These are phyloP conservation scores for Aspergillus uvarum DNA, from an alignment of 2,329 filamentous ascomycete species.

Conservation along the genomic window DNA sequence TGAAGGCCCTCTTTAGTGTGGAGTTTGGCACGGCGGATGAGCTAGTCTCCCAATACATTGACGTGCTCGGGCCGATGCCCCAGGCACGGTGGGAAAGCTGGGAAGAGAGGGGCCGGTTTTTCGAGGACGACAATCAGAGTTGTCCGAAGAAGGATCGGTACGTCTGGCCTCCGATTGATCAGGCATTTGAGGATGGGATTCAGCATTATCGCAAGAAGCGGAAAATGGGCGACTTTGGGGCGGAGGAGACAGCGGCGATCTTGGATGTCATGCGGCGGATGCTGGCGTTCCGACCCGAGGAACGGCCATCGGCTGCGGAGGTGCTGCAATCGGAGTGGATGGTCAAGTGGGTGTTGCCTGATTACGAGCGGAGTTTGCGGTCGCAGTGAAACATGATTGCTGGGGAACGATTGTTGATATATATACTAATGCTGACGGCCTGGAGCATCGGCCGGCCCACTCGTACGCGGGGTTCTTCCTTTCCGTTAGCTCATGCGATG, in stretches of 20 bases:
- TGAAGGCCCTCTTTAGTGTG: slow-evolving; percentile 13
- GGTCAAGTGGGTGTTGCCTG: slow-evolving; percentile 22
- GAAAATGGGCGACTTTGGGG: slow-evolving; percentile 5
- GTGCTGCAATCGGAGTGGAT: slow-evolving; percentile 20
- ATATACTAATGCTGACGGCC: no score
- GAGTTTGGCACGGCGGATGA: slow-evolving; percentile 15
- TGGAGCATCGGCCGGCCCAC: no score
- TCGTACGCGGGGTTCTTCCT: no score
- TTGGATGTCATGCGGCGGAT: slow-evolving; percentile 18
- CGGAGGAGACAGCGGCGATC: slow-evolving; percentile 19
- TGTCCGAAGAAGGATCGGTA: slow-evolving; percentile 14
- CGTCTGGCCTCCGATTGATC: slow-evolving; percentile 17
- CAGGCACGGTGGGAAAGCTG: slow-evolving; percentile 20
- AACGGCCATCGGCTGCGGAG: slow-evolving; percentile 14
- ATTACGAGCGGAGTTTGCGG: slow-evolving; percentile 6
- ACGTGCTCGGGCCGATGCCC: slow-evolving; percentile 22
- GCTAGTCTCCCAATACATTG: slow-evolving; percentile 12
- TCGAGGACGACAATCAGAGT: slow-evolving; percentile 8
- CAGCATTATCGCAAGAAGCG: slow-evolving; percentile 18
- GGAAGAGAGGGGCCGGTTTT: slow-evolving; percentile 17
- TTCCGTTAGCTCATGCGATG: no score
- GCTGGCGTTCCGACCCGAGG: slow-evolving; percentile 16
- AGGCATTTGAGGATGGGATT: slow-evolving; percentile 20
- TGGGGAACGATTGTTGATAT: no score
- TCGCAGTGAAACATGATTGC: no score